Percentiles rank a stretch among this genome's conserved stretches.
phyloP scores from a whole-genome alignment of 148 eudicot genomes.

The Suaeda aralocaspica region DNA sequence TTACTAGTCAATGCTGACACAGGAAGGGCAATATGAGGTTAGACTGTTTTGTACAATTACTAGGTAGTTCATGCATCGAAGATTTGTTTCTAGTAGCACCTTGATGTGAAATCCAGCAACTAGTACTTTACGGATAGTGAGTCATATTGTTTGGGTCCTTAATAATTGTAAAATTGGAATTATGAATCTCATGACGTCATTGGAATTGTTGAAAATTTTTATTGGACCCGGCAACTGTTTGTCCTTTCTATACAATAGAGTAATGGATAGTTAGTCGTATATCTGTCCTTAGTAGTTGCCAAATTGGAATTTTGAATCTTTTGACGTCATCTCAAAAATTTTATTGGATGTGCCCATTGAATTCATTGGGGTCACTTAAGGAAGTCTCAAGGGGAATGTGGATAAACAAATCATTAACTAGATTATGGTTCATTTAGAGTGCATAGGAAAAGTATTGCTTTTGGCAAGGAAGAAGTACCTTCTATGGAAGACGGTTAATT shows the following conservation, averaged over 20 bases:
- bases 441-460: neutral
- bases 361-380: neutral
- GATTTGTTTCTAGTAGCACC: neutral
- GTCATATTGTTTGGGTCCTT: constrained; percentile 2
- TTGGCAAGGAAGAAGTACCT: no score
- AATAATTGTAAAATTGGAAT: neutral
- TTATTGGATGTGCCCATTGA: neutral
- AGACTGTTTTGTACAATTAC: no score
- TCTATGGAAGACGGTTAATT: no score
- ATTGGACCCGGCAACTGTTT: no score
- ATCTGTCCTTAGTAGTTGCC: no score
- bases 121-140: neutral
- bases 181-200: neutral
- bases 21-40: neutral
- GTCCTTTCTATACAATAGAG: no score
- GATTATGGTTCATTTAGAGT: neutral
- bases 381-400: neutral
- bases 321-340: no score
- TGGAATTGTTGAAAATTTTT: neutral
- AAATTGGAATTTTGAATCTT: no score
- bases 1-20: neutral
- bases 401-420: neutral
- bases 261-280: no score
- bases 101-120: neutral
- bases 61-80: neutral